A percentile compares a stretch with the other conserved stretches of the same genome.
These are phyloP conservation scores for Przewalskia tangutica DNA, from an alignment of 257 asterid genomes.

Conservation along the genomic window DNA sequence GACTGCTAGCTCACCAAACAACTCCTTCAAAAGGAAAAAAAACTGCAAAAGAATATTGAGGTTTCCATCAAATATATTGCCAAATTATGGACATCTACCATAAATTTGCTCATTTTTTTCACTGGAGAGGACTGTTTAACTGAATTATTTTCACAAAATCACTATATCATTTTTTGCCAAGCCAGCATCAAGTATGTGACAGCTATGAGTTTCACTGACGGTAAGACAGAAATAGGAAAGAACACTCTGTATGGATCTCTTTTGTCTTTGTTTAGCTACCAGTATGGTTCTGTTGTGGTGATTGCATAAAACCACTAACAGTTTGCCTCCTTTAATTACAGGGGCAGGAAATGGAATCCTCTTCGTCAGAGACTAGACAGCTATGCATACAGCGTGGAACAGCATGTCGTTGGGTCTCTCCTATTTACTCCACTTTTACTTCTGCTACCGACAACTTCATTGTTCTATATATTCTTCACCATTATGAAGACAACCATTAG, in stretches of 20 bases:
- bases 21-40: too few species aligned
- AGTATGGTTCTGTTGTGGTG: not conserved
- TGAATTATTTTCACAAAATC: not conserved
- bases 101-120: not conserved
- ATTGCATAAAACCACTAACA: conserved; percentile 3
- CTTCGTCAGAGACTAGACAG: conserved; percentile 89
- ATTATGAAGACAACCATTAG: conserved; percentile 56
- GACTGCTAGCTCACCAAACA: not conserved
- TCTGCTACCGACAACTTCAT: conserved; percentile 85
- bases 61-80: not conserved
- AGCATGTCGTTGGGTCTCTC: conserved; percentile 89
- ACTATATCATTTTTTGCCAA: not conserved
- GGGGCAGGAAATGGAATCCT: conserved; percentile 94
- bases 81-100: not conserved
- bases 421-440: conserved; percentile 83
- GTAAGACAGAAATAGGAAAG: too few species aligned
- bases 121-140: not conserved
- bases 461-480: conserved; percentile 83
- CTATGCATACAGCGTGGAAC: conserved; percentile 80
- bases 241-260: not conserved
- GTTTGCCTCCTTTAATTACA: conserved; percentile 23
- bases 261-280: not conserved
- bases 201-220: not conserved
- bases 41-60: not conserved
- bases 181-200: not conserved